Percentiles rank a stretch among this genome's conserved stretches.
phyloP scores from a whole-genome alignment of 106 monocot species.

The Iris macrosiphon region DNA sequence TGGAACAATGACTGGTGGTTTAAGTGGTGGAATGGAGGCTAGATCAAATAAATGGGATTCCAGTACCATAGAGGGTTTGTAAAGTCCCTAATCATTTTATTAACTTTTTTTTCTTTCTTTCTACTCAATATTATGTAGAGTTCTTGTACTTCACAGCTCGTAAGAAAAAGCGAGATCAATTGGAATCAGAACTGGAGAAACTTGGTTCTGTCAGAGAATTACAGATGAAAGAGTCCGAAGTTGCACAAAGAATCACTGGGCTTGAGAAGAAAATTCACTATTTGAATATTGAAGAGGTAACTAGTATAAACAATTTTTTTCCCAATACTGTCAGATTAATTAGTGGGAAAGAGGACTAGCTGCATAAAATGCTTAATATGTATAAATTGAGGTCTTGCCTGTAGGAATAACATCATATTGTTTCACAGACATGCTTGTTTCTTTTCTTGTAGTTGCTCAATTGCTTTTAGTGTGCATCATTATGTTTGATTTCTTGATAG shows the following conservation, averaged over 20 bases:
- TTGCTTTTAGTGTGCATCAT: too few relatives aligned
- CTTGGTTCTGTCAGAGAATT: constrained; percentile 57
- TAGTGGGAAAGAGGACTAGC: too few relatives aligned
- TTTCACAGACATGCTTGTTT: too few relatives aligned
- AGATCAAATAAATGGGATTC: constrained; percentile 88
- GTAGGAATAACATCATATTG: too few relatives aligned
- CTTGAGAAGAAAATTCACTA: constrained; percentile 72
- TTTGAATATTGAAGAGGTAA: constrained; percentile 68
- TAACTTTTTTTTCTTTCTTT: not conserved
- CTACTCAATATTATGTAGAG: constrained; percentile 5
- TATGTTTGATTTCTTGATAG: too few relatives aligned
- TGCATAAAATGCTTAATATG: too few relatives aligned
- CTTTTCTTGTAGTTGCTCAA: too few relatives aligned
- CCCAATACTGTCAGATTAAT: too few relatives aligned
- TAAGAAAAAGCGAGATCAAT: constrained; percentile 65
- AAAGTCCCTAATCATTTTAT: not conserved
- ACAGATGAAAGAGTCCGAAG: constrained; percentile 57
- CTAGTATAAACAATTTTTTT: too few relatives aligned
- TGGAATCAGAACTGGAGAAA: constrained; percentile 55
- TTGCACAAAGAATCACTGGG: constrained; percentile 52
- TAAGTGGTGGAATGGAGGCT: constrained; percentile 87
- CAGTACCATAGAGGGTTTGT: constrained; percentile 51
- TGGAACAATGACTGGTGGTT: constrained; percentile 85
- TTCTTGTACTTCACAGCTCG: constrained; percentile 34
- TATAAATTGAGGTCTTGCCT: too few relatives aligned